A percentile compares a stretch with the other conserved stretches of the same genome.
phyloP scores from a whole-genome alignment of 106 monocot species.

The Dendrobium officinale region DNA sequence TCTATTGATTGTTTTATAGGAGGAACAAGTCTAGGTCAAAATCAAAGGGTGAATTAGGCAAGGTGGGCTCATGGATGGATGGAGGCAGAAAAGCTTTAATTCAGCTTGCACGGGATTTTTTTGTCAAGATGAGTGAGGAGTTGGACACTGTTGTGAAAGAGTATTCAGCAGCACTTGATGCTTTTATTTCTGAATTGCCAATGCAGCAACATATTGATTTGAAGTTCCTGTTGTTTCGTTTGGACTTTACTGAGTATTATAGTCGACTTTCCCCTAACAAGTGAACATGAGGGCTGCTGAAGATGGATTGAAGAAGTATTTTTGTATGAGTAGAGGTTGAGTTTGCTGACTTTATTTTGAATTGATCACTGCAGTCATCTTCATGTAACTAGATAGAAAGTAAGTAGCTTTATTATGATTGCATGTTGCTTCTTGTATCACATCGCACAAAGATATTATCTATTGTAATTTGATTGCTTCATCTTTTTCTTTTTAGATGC shows the following conservation, averaged over 20 bases:
- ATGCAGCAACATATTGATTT: constrained; percentile 93
- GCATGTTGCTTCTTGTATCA: not conserved
- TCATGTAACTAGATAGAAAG: constrained; percentile 1
- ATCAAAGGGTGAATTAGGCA: constrained; percentile 29
- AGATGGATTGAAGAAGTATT: not conserved
- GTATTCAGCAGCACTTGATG: constrained; percentile 73
- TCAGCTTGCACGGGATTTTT: constrained; percentile 54
- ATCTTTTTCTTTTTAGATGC: not conserved
- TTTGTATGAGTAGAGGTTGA: not conserved
- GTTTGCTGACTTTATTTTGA: not conserved
- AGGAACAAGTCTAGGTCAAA: constrained; percentile 42
- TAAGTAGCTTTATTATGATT: not conserved
- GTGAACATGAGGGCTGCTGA: constrained; percentile 8
- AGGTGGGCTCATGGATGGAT: constrained; percentile 29
- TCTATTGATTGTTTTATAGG: constrained; percentile 27
- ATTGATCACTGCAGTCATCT: not conserved
- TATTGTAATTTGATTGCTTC: not conserved
- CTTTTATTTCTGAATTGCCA: constrained; percentile 81
- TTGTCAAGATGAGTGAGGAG: constrained; percentile 72
- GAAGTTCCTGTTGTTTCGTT: constrained; percentile 86
- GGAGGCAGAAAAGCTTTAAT: constrained; percentile 58
- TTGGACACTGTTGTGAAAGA: constrained; percentile 68
- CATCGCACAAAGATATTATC: not conserved
- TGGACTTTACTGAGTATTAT: constrained; percentile 96
- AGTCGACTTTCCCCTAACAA: constrained; percentile 35